Conservation (phyloP, 2,329 filamentous ascomycete genomes). For the Chaetomium globosum region DNA sequence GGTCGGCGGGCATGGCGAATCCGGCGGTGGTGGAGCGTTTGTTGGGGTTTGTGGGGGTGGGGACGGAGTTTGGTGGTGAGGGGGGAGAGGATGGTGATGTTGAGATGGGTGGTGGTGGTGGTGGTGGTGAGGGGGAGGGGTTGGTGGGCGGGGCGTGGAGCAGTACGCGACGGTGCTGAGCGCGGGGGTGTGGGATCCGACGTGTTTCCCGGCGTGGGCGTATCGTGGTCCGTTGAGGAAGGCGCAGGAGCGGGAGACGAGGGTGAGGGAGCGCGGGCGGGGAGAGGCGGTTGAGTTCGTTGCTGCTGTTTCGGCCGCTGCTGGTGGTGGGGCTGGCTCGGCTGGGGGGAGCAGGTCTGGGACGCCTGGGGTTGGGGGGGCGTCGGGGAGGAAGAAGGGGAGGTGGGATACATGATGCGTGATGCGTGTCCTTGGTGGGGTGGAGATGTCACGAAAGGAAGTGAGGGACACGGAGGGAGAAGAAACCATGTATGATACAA, state of each 20-base stretch:
- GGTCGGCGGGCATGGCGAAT: conserved; percentile 68
- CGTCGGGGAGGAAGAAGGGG: conserved; percentile 26
- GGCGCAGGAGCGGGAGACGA: conserved; percentile 51
- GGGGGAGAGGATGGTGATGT: conserved; percentile 45
- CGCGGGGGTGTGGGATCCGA: conserved; percentile 60
- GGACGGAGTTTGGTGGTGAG: conserved; percentile 41
- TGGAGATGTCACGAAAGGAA: neutral
- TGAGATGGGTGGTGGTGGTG: conserved; percentile 26
- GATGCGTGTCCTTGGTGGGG: too few species aligned
- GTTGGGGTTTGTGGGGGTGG: conserved; percentile 64
- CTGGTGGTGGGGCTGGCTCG: conserved; percentile 14
- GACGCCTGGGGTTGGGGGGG: conserved; percentile 33
- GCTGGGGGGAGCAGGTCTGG: conserved; percentile 42
- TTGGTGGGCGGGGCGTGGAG: conserved; percentile 41
- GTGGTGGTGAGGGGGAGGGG: conserved; percentile 37
- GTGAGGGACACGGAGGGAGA: neutral
- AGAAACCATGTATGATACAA: neutral
- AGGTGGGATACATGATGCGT: conserved; percentile 30
- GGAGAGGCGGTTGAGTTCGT: conserved; percentile 58
- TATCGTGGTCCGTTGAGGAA: conserved; percentile 54
- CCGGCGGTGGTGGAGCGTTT: conserved; percentile 73
- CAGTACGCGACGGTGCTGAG: conserved; percentile 69
- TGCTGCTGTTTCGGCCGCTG: conserved; percentile 39
- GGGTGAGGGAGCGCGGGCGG: conserved; percentile 49
- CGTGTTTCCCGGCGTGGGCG: conserved; percentile 57